Conservation (phyloP, 2,329 filamentous ascomycete species). For the Botryotinia convoluta region DNA sequence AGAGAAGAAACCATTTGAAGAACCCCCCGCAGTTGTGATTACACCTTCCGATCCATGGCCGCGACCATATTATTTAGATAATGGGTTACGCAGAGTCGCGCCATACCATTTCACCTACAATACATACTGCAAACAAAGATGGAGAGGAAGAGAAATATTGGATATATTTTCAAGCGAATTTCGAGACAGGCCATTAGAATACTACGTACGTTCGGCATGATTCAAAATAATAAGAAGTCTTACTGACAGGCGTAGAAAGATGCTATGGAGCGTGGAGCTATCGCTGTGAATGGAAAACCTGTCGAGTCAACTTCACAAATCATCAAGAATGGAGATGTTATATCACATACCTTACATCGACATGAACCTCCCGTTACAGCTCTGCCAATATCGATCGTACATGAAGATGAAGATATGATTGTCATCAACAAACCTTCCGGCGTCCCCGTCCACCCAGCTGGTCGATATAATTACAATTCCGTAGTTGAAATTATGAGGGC, state of each 20-base stretch:
- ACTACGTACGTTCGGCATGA: constrained; percentile 62
- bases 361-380: constrained; percentile 92
- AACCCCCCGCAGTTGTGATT: constrained; percentile 48
- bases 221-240: not conserved
- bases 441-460: constrained; percentile 91
- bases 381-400: constrained; percentile 74
- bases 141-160: constrained; percentile 76
- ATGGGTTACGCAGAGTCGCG: constrained; percentile 75
- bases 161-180: constrained; percentile 93
- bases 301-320: constrained; percentile 64
- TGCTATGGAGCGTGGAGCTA: constrained; percentile 76
- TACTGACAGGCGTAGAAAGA: constrained; percentile 50
- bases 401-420: constrained; percentile 90
- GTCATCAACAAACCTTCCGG: constrained; percentile 97
- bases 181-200: constrained; percentile 78
- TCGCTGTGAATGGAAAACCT: constrained; percentile 74
- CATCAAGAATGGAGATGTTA: constrained; percentile 83
- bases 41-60: constrained; percentile 57
- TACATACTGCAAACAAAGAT: constrained; percentile 90
- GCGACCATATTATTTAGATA: constrained; percentile 77
- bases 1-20: constrained; percentile 41
- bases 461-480: constrained; percentile 93
- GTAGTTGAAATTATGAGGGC: constrained; percentile 90
- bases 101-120: constrained; percentile 96
- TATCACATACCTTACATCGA: constrained; percentile 90